Evolutionary conservation across 805 yeast genomes (phyloP).

Genomic region (Kluyveromyces aestuarii): DNA sequence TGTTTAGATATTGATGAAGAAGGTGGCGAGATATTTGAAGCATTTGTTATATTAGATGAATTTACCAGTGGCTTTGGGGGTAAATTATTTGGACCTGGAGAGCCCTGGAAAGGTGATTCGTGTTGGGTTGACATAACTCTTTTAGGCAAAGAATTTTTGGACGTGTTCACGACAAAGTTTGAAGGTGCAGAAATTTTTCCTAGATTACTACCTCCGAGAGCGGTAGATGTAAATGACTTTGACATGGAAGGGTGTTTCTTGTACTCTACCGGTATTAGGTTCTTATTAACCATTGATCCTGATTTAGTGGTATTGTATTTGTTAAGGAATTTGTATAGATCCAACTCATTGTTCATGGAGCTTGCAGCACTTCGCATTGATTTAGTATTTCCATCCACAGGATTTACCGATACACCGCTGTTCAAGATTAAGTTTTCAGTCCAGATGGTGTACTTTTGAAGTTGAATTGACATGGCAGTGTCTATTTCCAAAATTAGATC

Average conservation of each 20-base stretch:
- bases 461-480: conserved; percentile 78
- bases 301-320: conserved; percentile 33
- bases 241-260: conserved; percentile 59
- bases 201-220: conserved; percentile 1
- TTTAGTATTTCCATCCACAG: conserved; percentile 44
- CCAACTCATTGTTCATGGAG: conserved; percentile 74
- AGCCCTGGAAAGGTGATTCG: conserved; percentile 24
- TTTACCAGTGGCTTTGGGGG: conserved; percentile 6
- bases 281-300: conserved; percentile 30
- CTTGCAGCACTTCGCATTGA: conserved; percentile 74
- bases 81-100: conserved; percentile 5
- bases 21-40: background rate
- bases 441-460: conserved; percentile 83
- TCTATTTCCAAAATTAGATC: conserved; percentile 80
- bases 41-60: background rate
- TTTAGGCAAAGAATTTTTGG: conserved; percentile 24
- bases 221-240: conserved; percentile 18
- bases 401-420: conserved; percentile 74
- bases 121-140: conserved; percentile 28
- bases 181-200: conserved; percentile 12
- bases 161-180: conserved; percentile 20
- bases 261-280: conserved; percentile 60
- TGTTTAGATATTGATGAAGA: background rate
- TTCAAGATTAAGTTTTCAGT: conserved; percentile 77
- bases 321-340: conserved; percentile 60